phyloP scores from a whole-genome alignment of 495 filamentous ascomycete genomes.

The Choiromyces venosus region DNA sequence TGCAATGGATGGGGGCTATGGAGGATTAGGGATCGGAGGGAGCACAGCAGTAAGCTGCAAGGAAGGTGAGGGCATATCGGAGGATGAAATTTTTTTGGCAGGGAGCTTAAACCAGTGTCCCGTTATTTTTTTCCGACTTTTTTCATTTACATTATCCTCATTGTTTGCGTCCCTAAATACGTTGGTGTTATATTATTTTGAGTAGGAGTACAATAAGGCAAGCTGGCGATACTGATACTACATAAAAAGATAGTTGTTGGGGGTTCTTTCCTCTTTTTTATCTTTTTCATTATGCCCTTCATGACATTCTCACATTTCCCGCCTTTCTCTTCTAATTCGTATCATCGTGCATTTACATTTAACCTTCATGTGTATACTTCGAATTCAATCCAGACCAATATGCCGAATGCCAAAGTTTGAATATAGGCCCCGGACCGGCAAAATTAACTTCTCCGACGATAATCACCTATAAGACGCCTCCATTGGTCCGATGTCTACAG shows the following conservation, averaged over 20 bases:
- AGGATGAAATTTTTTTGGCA: neutral
- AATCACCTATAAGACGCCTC: neutral
- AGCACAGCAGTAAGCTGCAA: neutral
- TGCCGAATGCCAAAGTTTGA: neutral
- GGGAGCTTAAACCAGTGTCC: neutral
- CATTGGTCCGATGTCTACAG: neutral
- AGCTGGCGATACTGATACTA: constrained; percentile 3
- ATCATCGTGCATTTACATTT: neutral
- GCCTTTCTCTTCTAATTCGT: neutral
- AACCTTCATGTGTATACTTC: neutral
- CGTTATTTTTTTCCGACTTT: neutral
- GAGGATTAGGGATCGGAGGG: neutral
- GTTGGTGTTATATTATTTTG: neutral
- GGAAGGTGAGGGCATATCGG: neutral
- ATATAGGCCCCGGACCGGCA: neutral
- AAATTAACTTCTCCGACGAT: neutral
- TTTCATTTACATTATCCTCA: neutral
- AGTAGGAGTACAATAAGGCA: constrained; percentile 1
- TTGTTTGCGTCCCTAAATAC: neutral
- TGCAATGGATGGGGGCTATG: constrained; percentile 7
- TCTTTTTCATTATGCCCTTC: constrained; percentile 5
- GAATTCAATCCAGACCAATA: neutral
- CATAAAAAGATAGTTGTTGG: neutral
- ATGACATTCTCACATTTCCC: neutral
- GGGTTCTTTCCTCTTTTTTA: neutral